Evolutionary conservation across 2,329 filamentous ascomycete species (phyloP).

Genomic region (Trichoderma sp.): DNA sequence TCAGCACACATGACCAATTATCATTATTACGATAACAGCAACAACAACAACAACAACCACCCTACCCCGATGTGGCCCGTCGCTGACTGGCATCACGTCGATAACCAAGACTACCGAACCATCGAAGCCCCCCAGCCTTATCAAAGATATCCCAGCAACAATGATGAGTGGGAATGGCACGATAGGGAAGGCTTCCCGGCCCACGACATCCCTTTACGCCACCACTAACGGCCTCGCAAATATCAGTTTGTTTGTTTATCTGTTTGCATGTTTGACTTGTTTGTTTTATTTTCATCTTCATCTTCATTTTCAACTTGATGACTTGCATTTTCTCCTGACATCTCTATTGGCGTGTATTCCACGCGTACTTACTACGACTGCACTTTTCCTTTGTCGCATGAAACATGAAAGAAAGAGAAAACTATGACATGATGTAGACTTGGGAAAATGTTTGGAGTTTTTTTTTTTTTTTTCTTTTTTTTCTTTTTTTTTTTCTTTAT

Average conservation of each 20-base stretch:
- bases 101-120: conserved; percentile 12
- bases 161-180: conserved; percentile 40
- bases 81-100: conserved; percentile 12
- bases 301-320: neutral
- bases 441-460: conserved; percentile 5
- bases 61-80: conserved; percentile 13
- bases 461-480: neutral
- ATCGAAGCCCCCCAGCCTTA: conserved; percentile 22
- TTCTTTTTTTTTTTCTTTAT: neutral
- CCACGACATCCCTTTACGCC: neutral
- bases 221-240: neutral
- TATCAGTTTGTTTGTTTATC: neutral
- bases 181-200: conserved; percentile 39
- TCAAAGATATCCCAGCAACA: conserved; percentile 8
- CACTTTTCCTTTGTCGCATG: neutral
- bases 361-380: conserved; percentile 12
- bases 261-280: neutral
- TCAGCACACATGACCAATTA: neutral
- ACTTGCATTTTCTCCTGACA: neutral
- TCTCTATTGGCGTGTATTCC: conserved; percentile 11
- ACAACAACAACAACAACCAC: neutral
- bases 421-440: conserved; percentile 19
- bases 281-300: neutral
- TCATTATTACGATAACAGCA: neutral
- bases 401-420: conserved; percentile 15